Evolutionary conservation across 2,329 filamentous ascomycete species (phyloP).

Genomic region (Cladophialophora immunda): DNA sequence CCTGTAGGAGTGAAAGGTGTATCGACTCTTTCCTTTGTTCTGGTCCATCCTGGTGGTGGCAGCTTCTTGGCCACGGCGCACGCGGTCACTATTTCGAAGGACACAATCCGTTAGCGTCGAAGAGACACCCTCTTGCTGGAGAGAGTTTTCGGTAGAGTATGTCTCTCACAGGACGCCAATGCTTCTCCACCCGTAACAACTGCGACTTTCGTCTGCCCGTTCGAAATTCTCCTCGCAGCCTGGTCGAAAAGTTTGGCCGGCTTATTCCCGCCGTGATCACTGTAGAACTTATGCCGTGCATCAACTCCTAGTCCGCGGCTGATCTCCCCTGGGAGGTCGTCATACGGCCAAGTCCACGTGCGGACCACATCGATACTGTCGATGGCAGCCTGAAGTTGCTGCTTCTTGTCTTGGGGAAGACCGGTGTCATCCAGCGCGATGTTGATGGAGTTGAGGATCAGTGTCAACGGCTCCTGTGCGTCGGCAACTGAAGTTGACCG

Average conservation of each 20-base stretch:
- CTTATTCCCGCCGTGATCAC: conserved; percentile 70
- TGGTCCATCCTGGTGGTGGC: conserved; percentile 69
- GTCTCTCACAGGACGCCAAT: conserved; percentile 57
- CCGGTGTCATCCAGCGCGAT: conserved; percentile 62
- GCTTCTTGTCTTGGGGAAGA: conserved; percentile 42
- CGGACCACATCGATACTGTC: conserved; percentile 69
- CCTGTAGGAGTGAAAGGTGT: conserved; percentile 62
- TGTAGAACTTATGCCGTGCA: conserved; percentile 59
- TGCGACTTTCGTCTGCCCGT: conserved; percentile 63
- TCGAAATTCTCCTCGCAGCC: conserved; percentile 65
- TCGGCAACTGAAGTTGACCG: conserved; percentile 60
- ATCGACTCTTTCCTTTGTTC: conserved; percentile 56
- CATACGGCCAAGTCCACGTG: conserved; percentile 73
- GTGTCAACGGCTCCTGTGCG: conserved; percentile 65
- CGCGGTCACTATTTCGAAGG: conserved; percentile 55
- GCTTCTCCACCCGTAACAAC: conserved; percentile 72
- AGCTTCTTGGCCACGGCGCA: conserved; percentile 62
- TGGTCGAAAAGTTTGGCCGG: conserved; percentile 71
- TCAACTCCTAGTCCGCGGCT: conserved; percentile 59
- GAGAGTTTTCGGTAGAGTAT: background rate
- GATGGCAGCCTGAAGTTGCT: conserved; percentile 55
- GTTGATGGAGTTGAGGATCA: conserved; percentile 67
- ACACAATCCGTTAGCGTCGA: background rate
- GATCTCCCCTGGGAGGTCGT: conserved; percentile 65
- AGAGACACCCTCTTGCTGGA: background rate